These are phyloP conservation scores for Atkinsonella texensis DNA, from an alignment of 2,329 filamentous ascomycete species.

Conservation along the genomic window DNA sequence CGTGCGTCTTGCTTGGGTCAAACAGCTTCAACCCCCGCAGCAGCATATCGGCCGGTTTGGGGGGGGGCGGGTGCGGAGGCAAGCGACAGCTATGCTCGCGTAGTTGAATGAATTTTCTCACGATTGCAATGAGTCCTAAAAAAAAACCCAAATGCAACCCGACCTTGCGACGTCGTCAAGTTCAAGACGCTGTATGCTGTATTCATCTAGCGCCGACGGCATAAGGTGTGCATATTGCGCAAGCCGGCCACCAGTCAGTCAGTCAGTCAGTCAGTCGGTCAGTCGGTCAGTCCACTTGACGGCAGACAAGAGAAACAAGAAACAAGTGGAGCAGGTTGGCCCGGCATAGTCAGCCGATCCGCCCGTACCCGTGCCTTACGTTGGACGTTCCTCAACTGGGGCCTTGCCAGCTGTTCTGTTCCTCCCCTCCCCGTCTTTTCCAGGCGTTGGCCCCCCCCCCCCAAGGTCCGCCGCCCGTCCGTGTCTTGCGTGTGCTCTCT, in stretches of 20 bases:
- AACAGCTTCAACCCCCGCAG: neutral
- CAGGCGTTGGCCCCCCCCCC: constrained; percentile 3
- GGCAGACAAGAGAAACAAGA: no score
- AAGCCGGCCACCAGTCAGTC: no score
- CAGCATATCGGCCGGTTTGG: constrained; percentile 2
- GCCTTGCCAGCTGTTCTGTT: neutral
- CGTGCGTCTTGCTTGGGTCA: neutral
- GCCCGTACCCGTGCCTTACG: constrained; percentile 5
- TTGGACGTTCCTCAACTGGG: neutral
- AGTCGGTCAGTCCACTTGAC: no score
- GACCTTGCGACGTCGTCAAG: no score
- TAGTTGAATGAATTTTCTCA: neutral
- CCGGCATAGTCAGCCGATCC: constrained; percentile 6
- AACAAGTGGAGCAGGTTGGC: neutral
- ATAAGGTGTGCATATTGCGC: no score
- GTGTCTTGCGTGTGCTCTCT: constrained; percentile 5
- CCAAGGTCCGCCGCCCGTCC: constrained; percentile 7
- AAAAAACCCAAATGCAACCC: no score
- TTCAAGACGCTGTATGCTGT: no score
- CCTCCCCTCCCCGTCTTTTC: constrained; percentile 4
- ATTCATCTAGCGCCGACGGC: no score
- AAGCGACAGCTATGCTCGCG: neutral
- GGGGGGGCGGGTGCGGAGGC: neutral
- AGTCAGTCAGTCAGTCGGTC: no score
- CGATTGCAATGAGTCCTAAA: no score